phyloP scores from a whole-genome alignment of 257 asterid genomes.

The Eustoma russellianum region DNA sequence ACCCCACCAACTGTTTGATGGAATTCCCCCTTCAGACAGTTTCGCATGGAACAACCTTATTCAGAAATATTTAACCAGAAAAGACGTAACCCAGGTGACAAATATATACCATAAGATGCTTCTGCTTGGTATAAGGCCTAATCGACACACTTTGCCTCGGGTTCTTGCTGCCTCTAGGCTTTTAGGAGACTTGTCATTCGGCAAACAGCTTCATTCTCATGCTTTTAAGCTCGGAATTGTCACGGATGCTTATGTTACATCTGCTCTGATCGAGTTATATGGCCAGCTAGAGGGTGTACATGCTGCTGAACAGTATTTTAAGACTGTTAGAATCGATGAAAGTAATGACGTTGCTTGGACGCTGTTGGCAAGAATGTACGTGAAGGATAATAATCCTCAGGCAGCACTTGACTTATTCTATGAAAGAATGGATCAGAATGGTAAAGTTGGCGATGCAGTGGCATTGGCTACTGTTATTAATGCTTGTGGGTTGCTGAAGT shows the following conservation, averaged over 20 bases:
- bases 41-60: conserved; percentile 26
- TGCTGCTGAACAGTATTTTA: conserved; percentile 19
- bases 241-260: conserved; percentile 16
- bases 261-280: conserved; percentile 18
- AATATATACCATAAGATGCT: conserved; percentile 16
- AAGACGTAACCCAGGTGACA: conserved; percentile 9
- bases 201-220: conserved; percentile 24
- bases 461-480: conserved; percentile 17
- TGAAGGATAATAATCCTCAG: conserved; percentile 16
- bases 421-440: conserved; percentile 10
- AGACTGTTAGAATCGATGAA: neutral
- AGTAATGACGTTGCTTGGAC: conserved; percentile 22
- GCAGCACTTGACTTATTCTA: conserved; percentile 22
- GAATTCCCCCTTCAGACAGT: conserved; percentile 12
- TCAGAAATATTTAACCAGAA: conserved; percentile 13
- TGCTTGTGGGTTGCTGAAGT: conserved; percentile 23
- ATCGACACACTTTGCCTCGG: conserved; percentile 24
- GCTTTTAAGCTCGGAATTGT: conserved; percentile 16
- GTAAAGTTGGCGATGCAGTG: conserved; percentile 9
- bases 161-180: conserved; percentile 16
- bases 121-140: conserved; percentile 18
- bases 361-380: conserved; percentile 20
- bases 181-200: conserved; percentile 14
- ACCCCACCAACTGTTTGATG: conserved; percentile 15
- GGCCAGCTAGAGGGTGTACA: conserved; percentile 16